Evolutionary conservation across 306 rosid species (phyloP).

Genomic region (Abrus pulchellus): DNA sequence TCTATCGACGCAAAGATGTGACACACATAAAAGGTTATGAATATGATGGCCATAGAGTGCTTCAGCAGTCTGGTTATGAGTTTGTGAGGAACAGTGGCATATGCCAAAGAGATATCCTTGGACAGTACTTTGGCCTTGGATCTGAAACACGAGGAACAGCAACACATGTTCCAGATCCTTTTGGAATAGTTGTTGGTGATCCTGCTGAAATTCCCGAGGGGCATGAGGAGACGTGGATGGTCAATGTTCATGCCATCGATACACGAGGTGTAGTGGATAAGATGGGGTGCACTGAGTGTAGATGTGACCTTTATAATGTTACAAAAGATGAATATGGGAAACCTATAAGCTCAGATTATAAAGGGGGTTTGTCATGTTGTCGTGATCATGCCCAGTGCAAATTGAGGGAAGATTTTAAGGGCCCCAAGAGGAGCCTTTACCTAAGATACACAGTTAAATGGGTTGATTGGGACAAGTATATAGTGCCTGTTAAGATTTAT

Average conservation of each 20-base stretch:
- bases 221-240: slow-evolving; percentile 74
- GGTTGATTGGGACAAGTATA: slow-evolving; percentile 73
- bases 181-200: slow-evolving; percentile 74
- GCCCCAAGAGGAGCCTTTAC: slow-evolving; percentile 65
- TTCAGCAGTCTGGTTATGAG: slow-evolving; percentile 6
- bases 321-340: slow-evolving; percentile 50
- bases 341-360: slow-evolving; percentile 56
- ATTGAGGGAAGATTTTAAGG: slow-evolving; percentile 58
- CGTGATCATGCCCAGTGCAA: slow-evolving; percentile 65
- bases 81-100: slow-evolving; percentile 60
- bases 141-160: slow-evolving; percentile 71
- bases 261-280: slow-evolving; percentile 67
- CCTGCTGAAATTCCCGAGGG: slow-evolving; percentile 65
- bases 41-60: slow-evolving; percentile 20
- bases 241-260: slow-evolving; percentile 84
- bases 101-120: slow-evolving; percentile 49
- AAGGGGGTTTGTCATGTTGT: slow-evolving; percentile 75
- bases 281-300: slow-evolving; percentile 75
- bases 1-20: slow-evolving; percentile 34
- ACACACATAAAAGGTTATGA: slow-evolving; percentile 8
- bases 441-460: slow-evolving; percentile 75
- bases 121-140: slow-evolving; percentile 79
- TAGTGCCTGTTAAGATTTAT: slow-evolving; percentile 75
- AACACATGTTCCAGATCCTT: slow-evolving; percentile 70
- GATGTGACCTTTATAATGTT: slow-evolving; percentile 75